Conservation (phyloP, 2,329 filamentous ascomycete species). For the Aspergillus thermomutatus region DNA sequence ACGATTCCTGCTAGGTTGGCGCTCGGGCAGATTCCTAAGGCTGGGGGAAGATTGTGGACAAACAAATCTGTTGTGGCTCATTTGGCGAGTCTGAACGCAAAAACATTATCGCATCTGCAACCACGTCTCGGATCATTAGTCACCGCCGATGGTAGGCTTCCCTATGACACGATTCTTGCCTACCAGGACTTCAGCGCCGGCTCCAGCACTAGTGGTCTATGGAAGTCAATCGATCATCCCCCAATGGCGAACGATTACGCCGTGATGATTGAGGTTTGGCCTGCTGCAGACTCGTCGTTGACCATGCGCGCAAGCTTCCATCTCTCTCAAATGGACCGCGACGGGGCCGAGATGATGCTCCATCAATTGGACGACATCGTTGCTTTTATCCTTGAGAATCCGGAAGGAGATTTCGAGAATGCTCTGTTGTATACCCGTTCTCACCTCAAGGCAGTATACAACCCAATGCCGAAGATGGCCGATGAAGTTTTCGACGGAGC, state of each 20-base stretch:
- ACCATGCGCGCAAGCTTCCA: conserved; percentile 28
- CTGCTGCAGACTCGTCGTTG: conserved; percentile 18
- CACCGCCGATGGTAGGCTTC: conserved; percentile 22
- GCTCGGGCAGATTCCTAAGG: conserved; percentile 14
- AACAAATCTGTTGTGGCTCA: conserved; percentile 22
- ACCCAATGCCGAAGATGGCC: conserved; percentile 11
- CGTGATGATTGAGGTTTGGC: conserved; percentile 32
- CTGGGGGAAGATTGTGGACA: conserved; percentile 9
- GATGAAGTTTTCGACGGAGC: conserved; percentile 11
- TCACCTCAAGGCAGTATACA: conserved; percentile 19
- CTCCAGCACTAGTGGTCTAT: conserved; percentile 11
- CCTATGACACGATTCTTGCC: conserved; percentile 36
- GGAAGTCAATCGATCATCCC: conserved; percentile 19
- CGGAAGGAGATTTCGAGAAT: conserved; percentile 19
- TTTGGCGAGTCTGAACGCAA: conserved; percentile 23
- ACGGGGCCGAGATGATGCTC: conserved; percentile 24
- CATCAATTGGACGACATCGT: conserved; percentile 25
- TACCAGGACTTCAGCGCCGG: conserved; percentile 31
- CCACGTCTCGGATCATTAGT: conserved; percentile 21
- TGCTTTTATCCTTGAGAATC: conserved; percentile 21
- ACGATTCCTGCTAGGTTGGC: conserved; percentile 32
- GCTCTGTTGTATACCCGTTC: conserved; percentile 8
- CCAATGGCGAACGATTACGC: conserved; percentile 31
- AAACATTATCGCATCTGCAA: conserved; percentile 22
- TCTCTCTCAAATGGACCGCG: conserved; percentile 20